A percentile compares a stretch with the other conserved stretches of the same genome.
Conservation (phyloP, 2,329 filamentous ascomycete species). For the Beauveria sp. region DNA sequence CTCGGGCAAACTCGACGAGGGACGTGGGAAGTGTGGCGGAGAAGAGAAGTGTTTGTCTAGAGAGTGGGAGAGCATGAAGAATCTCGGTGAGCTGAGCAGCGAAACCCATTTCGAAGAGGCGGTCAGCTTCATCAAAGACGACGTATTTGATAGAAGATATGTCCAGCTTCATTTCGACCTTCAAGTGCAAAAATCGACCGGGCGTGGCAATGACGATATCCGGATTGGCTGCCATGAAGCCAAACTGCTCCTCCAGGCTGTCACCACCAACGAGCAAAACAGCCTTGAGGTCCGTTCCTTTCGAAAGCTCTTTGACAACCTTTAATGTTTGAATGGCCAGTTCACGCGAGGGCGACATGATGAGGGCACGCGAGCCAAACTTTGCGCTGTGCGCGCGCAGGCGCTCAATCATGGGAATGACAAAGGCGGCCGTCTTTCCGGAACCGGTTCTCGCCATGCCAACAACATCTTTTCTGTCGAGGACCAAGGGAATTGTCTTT, state of each 20-base stretch:
- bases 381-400: constrained; percentile 80
- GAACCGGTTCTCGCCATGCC: constrained; percentile 99
- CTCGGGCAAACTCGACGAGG: constrained; percentile 89
- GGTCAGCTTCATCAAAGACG: constrained; percentile 95
- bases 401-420: constrained; percentile 96
- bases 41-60: constrained; percentile 85
- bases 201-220: constrained; percentile 97
- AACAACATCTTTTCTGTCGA: constrained; percentile 91
- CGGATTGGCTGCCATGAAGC: constrained; percentile 85
- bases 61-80: constrained; percentile 74
- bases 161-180: constrained; percentile 92
- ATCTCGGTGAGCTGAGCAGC: constrained; percentile 90
- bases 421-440: constrained; percentile 95
- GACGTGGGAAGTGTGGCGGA: constrained; percentile 92
- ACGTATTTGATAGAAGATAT: constrained; percentile 88
- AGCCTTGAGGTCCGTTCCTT: constrained; percentile 85
- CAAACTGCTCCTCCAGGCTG: constrained; percentile 90
- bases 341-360: constrained; percentile 89
- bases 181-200: constrained; percentile 89
- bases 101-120: constrained; percentile 98
- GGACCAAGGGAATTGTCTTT: constrained; percentile 86
- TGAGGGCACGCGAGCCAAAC: constrained; percentile 77
- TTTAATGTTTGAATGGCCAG: constrained; percentile 90
- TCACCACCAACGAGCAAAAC: constrained; percentile 91
- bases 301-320: constrained; percentile 89